These are phyloP conservation scores for Gentiana dahurica DNA, from an alignment of 257 asterid species.

Conservation along the genomic window DNA sequence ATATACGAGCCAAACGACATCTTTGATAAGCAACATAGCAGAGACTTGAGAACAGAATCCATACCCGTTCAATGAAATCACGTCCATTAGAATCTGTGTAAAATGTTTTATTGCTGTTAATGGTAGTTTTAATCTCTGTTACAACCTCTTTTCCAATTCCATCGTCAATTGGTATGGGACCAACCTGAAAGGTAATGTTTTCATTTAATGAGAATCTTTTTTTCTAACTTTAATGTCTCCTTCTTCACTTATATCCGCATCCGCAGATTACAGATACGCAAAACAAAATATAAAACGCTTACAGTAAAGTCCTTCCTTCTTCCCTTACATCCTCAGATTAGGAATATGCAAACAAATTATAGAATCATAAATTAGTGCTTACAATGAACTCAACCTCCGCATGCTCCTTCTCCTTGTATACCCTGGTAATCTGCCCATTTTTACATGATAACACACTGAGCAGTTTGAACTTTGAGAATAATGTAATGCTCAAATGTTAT, in stretches of 20 bases:
- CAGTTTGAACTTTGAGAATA: not conserved
- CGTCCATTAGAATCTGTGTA: constrained; percentile 84
- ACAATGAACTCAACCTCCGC: constrained; percentile 20
- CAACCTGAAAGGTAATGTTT: constrained; percentile 11
- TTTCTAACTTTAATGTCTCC: not conserved
- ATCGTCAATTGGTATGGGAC: constrained; percentile 21
- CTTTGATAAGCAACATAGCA: not conserved
- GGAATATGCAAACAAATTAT: no score
- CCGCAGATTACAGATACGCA: no score
- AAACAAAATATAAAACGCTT: no score
- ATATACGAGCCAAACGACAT: not conserved
- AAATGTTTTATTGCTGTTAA: constrained; percentile 57
- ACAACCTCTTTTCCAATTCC: constrained; percentile 54
- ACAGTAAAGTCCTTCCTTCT: no score
- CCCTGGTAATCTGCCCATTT: constrained; percentile 14
- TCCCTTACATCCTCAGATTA: no score
- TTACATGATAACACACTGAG: constrained; percentile 4
- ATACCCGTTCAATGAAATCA: constrained; percentile 75
- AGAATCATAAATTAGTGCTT: not conserved
- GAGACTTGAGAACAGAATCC: not conserved
- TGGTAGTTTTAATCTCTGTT: constrained; percentile 46
- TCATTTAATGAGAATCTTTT: not conserved
- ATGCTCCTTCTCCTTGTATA: constrained; percentile 18
- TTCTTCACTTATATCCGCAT: not conserved
- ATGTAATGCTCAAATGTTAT: not conserved